A percentile compares a stretch with the other conserved stretches of the same genome.
Conservation (phyloP, 2,329 filamentous ascomycete species). For the Epichloe glyceriae region DNA sequence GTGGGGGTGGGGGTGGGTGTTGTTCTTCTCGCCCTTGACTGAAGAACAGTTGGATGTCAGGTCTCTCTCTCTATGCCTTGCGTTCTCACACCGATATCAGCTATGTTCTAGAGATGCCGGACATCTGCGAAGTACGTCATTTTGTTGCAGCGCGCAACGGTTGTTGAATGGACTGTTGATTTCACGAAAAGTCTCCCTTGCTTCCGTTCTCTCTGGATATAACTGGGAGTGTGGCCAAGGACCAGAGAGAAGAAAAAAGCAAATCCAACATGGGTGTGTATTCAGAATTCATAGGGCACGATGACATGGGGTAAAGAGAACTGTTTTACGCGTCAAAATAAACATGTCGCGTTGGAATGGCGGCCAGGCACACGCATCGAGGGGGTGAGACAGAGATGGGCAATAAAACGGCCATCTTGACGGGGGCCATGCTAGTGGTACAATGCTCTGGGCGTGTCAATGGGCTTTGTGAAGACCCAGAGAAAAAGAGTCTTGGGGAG, state of each 20-base stretch:
- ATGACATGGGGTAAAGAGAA: background rate
- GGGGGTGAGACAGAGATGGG: too few relatives aligned
- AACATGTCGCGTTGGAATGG: background rate
- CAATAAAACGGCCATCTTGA: too few relatives aligned
- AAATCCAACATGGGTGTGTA: background rate
- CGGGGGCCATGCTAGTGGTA: too few relatives aligned
- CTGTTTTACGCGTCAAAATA: background rate
- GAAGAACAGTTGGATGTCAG: background rate
- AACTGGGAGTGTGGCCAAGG: background rate
- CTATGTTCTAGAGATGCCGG: conserved; percentile 4
- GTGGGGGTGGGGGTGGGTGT: background rate
- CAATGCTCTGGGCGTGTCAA: too few relatives aligned
- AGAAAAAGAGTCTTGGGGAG: too few relatives aligned
- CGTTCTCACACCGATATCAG: background rate
- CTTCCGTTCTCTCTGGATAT: background rate
- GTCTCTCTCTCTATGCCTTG: too few relatives aligned
- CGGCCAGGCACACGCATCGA: background rate
- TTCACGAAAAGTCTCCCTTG: background rate
- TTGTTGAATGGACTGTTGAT: background rate
- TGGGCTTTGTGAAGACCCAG: background rate
- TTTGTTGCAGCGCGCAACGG: background rate
- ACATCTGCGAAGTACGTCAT: conserved; percentile 2
- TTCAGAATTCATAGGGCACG: too few relatives aligned
- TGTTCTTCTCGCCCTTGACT: background rate
- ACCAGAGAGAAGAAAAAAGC: background rate